Evolutionary conservation across 345 rosid genomes (phyloP).

Genomic region (Toxicodendron radicans): DNA sequence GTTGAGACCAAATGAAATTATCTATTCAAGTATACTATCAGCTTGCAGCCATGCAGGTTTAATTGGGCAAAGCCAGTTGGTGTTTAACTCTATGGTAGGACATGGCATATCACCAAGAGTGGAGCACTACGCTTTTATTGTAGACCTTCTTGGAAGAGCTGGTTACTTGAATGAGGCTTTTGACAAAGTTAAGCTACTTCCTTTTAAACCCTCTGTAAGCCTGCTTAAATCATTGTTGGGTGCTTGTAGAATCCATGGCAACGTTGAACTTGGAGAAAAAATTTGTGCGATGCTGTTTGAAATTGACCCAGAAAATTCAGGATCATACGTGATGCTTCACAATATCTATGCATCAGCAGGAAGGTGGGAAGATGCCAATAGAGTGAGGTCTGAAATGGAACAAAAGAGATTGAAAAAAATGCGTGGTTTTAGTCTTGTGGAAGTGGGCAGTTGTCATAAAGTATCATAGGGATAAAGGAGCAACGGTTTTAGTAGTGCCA

Average conservation of each 20-base stretch:
- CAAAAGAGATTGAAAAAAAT: constrained; percentile 35
- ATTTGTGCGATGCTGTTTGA: constrained; percentile 26
- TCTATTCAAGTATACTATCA: constrained; percentile 38
- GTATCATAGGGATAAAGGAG: background rate
- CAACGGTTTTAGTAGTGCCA: background rate
- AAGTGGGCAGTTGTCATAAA: constrained; percentile 4
- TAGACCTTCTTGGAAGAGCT: constrained; percentile 41
- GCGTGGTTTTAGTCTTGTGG: constrained; percentile 39
- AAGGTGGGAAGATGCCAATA: constrained; percentile 36
- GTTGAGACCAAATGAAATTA: constrained; percentile 29
- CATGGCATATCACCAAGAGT: constrained; percentile 27
- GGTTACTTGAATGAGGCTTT: constrained; percentile 38
- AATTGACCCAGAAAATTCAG: constrained; percentile 32
- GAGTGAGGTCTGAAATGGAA: constrained; percentile 39
- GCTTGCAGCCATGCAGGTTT: constrained; percentile 58
- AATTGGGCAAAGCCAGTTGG: constrained; percentile 35
- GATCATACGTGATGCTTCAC: constrained; percentile 34
- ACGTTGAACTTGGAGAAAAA: constrained; percentile 33
- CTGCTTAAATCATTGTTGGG: constrained; percentile 42
- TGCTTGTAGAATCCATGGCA: constrained; percentile 35
- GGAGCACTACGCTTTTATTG: constrained; percentile 41
- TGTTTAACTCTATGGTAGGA: constrained; percentile 34
- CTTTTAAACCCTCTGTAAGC: constrained; percentile 24
- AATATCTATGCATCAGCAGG: constrained; percentile 35
- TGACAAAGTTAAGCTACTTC: constrained; percentile 24